These are phyloP conservation scores for Phoenix dactylifera DNA, from an alignment of 176 grass and related monocot species.

Conservation along the genomic window DNA sequence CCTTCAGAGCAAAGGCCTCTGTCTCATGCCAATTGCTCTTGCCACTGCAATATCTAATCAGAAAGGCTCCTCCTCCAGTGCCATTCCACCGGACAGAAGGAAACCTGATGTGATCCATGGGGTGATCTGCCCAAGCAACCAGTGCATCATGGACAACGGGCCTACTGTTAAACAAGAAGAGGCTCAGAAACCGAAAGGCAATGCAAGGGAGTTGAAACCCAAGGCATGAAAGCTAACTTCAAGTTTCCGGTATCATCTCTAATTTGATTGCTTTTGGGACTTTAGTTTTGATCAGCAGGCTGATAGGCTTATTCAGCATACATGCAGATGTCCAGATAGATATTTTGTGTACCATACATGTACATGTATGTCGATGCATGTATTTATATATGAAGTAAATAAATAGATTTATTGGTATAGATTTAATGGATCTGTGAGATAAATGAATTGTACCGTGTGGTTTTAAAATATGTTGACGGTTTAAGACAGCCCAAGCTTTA, in stretches of 20 bases:
- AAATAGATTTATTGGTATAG: too few species aligned
- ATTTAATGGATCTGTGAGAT: too few species aligned
- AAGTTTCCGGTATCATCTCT: neutral
- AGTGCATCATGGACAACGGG: neutral
- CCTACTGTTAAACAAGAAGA: neutral
- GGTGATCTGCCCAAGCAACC: neutral
- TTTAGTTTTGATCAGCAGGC: too few species aligned
- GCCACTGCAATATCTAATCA: constrained; percentile 22
- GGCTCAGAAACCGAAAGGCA: neutral
- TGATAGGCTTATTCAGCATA: too few species aligned
- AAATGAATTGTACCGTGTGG: too few species aligned
- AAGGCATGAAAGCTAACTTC: neutral
- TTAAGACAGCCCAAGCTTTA: too few species aligned
- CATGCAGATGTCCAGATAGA: too few species aligned
- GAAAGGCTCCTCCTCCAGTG: constrained; percentile 4
- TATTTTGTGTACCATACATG: too few species aligned
- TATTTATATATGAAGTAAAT: too few species aligned
- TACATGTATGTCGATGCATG: too few species aligned
- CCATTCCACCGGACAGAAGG: constrained; percentile 2
- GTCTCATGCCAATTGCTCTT: constrained; percentile 23
- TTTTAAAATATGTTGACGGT: too few species aligned
- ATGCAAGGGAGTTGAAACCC: neutral
- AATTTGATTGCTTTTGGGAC: too few species aligned
- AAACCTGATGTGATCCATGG: constrained; percentile 1
- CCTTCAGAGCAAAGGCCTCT: constrained; percentile 21